Base-by-base conservation (phyloP, 345 rosid genomes). In the Noccaea caerulescens region DNA sequence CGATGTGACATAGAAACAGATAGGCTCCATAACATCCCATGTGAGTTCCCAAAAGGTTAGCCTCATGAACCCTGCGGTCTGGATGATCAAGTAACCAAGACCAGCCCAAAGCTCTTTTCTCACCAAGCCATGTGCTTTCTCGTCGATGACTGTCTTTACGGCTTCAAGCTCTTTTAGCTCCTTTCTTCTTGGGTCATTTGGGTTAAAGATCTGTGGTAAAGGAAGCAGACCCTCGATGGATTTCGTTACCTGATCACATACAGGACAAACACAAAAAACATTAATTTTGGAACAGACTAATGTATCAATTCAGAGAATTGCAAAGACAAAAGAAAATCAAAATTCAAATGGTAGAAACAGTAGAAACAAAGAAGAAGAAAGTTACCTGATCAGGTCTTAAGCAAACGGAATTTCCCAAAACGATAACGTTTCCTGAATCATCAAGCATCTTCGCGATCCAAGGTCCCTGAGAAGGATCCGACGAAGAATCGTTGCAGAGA, bases 11-110 rank as follows among this genome's bases (percentile, higher is more conserved):
- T 76, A 87, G 90, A 87, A 95, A 85, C 99, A 95, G 23, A 95
- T 88, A 0, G 99, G 99, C 25, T 95, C 99, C 98, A 95, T 95
- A 4, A 95, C 96, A 68, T 95, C 98, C 99, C 99, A 95, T 0
- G 97, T 76, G 2, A 95, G 93, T 67, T 95, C 99, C 99, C 99
- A 95, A 20, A 95, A 95, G 0, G 99, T 95, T 32, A 95, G 84
- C 82, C 99, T 85, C 97, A 95, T 88, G 83, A 92, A 83, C n/a
- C 71, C 97, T 0, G 83, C 85, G 3, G 99, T 92, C 69, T 95
- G 98, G 41, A 83, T 72, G 34, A 90, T 82, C 42, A 92, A 49
- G 84, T 77, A 88, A 14, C 82, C 87, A 0, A 95, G 80, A 6
- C 97, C 99, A 3, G 77, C 54, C 94, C 91, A 85, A 6, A 95